Conservation (phyloP, 1,284 basidiomycete genomes). For the Coniophora puteana region DNA sequence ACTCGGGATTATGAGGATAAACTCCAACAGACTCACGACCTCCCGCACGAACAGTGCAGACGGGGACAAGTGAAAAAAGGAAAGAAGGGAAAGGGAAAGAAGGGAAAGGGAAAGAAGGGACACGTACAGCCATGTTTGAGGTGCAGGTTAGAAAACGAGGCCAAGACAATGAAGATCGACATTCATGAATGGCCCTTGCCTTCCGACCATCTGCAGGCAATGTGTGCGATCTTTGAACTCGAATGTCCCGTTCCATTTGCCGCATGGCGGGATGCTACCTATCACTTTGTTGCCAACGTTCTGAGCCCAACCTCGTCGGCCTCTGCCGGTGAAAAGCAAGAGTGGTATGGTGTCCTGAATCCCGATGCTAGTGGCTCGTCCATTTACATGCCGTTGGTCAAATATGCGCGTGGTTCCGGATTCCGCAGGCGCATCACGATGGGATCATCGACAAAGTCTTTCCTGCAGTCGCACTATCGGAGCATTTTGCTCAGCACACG, state of each 20-base stretch:
- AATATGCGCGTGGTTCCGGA: too few relatives aligned
- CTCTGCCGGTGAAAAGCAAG: too few relatives aligned
- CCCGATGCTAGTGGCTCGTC: too few relatives aligned
- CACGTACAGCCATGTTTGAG: constrained; percentile 20
- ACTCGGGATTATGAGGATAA: too few relatives aligned
- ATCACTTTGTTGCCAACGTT: constrained; percentile 32
- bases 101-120: too few relatives aligned
- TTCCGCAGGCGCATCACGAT: constrained; percentile 32
- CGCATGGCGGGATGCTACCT: constrained; percentile 42
- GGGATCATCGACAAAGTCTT: constrained; percentile 39
- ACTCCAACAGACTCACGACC: too few relatives aligned
- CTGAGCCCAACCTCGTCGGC: too few relatives aligned
- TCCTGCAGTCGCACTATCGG: constrained; percentile 34
- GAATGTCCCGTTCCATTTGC: constrained; percentile 34
- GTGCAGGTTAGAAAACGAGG: constrained; percentile 27
- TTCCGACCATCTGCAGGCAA: constrained; percentile 13
- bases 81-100: too few relatives aligned
- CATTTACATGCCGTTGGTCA: too few relatives aligned
- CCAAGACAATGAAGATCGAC: constrained; percentile 26
- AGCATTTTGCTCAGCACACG: constrained; percentile 24
- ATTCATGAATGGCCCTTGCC: constrained; percentile 52
- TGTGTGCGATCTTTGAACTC: constrained; percentile 42
- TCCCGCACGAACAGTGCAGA: too few relatives aligned
- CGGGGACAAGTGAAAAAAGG: too few relatives aligned
- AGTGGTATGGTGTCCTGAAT: too few relatives aligned